These are phyloP conservation scores for Naganishia vishniacii DNA, from an alignment of 768 basidiomycete genomes.

Conservation along the genomic window DNA sequence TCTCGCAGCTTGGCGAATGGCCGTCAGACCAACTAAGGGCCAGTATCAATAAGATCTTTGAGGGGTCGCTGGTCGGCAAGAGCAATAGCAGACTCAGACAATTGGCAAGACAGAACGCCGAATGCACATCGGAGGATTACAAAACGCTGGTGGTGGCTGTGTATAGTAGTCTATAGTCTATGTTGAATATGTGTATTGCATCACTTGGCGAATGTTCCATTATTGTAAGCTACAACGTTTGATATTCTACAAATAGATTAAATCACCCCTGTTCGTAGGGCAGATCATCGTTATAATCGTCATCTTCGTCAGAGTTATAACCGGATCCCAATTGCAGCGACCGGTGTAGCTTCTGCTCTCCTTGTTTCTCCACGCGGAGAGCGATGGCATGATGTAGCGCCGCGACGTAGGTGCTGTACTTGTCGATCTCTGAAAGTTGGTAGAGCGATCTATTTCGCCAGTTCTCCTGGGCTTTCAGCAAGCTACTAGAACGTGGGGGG, in stretches of 20 bases:
- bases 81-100: background rate
- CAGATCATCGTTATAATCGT: conserved; percentile 20
- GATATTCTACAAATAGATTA: background rate
- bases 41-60: background rate
- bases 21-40: background rate
- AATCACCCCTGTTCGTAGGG: conserved; percentile 7
- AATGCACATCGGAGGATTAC: background rate
- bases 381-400: conserved; percentile 77
- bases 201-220: no score
- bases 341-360: conserved; percentile 70
- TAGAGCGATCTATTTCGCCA: conserved; percentile 91
- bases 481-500: conserved; percentile 66
- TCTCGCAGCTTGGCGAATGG: background rate
- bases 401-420: conserved; percentile 91
- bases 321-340: background rate
- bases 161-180: background rate
- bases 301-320: conserved; percentile 12
- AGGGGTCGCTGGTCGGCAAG: background rate
- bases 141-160: conserved; percentile 4
- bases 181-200: background rate
- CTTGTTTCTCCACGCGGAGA: conserved; percentile 78
- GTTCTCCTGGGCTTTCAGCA: conserved; percentile 71
- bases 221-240: background rate
- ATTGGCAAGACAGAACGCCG: background rate
- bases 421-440: conserved; percentile 83